Evolutionary conservation across 805 yeast genomes (phyloP).

Genomic region (Yarrowia sp.): DNA sequence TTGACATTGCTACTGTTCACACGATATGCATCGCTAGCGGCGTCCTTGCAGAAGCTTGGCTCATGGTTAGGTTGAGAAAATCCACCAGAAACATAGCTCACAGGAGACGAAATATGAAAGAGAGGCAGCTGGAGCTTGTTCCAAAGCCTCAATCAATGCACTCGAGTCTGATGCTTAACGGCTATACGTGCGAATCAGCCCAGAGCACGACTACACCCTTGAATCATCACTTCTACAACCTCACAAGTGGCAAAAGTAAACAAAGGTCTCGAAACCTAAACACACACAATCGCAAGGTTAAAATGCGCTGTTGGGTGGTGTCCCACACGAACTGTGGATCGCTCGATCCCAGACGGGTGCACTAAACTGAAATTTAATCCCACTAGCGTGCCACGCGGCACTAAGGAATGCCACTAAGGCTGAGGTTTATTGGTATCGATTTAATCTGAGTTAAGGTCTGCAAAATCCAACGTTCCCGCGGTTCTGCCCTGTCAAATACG

Average conservation of each 20-base stretch:
- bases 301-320: background rate
- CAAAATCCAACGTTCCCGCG: background rate
- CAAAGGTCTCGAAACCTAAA: conserved; percentile 20
- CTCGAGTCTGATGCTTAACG: background rate
- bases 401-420: conserved; percentile 8
- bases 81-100: too few relatives aligned
- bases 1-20: background rate
- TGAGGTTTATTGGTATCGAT: conserved; percentile 3
- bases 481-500: background rate
- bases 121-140: background rate
- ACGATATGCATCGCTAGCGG: background rate
- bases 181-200: too few relatives aligned
- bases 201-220: too few relatives aligned
- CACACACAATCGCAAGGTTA: background rate
- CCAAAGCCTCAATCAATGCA: background rate
- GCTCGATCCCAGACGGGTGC: conserved; percentile 14
- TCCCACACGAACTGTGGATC: conserved; percentile 12
- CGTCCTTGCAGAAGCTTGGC: conserved; percentile 18
- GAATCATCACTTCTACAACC: background rate
- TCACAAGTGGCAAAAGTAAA: conserved; percentile 14
- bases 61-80: background rate
- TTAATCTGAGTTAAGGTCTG: conserved; percentile 12
- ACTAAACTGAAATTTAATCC: background rate
- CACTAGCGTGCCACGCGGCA: background rate
- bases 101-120: too few relatives aligned